Evolutionary conservation across 208 protist genomes (phyloP), one percentile per base, ranked within the genome.

Genomic region (Leishmania tropica): DNA sequence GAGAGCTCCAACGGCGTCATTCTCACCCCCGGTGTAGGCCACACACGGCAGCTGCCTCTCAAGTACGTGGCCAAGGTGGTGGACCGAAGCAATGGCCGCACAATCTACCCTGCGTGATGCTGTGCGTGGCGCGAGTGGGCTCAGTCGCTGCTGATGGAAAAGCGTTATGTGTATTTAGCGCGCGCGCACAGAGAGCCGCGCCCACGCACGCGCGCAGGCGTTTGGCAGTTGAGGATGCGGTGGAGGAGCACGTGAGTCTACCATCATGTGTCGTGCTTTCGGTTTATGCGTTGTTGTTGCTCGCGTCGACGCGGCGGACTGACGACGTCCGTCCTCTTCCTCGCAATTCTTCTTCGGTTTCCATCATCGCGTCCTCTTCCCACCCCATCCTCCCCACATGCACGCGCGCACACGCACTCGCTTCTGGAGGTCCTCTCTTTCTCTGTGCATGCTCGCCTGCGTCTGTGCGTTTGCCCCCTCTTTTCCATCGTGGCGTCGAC

Each of bases 1-100:
- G 84, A 94, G 78, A 96, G 90, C 78, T 37, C 76, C n/a, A 98
- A 98, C 81, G 92, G 91, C 19, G 97, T 98, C 15, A 76, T 98
- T 10, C 83, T 98, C 1, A 95, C 95, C 0, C 80, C 94, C n/a
- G 97, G 97, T 11, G 79, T 96, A 10, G 89, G 87, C 17, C 45
- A 80, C 37, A 94, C 92, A 1, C 73, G 83, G 10, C 85, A 87
- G 79, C 85, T 97, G 54, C 93, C 95, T 3, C 83, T 97, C 4
- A 67, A 45, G 56, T 97, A 97, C 80, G 89, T 97, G 70, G n/a
- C 70, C 17, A 91, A 89, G 74, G 93, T 85, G 37, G 84, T 94
- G 47, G 89, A 94, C 71, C 83, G 83, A 35, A 71, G 86, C 10
- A 90, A 85, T 4, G 86, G 87, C 8, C 70, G 84, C 31, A 53